phyloP scores from a whole-genome alignment of 177 flowering plant genomes.

The Tripterygium wilfordii region DNA sequence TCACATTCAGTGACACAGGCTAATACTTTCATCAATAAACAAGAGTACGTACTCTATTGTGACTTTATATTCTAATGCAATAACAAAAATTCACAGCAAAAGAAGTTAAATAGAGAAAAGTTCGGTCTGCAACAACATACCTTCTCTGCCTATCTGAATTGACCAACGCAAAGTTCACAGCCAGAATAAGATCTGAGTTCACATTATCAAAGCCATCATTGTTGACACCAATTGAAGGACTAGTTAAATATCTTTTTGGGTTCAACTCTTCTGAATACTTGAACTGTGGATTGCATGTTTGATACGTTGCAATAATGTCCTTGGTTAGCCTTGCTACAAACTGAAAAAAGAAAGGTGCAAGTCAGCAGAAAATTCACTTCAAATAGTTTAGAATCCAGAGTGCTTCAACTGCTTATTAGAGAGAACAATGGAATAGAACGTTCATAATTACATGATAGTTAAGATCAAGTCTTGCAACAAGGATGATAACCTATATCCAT shows the following conservation, averaged over 20 bases:
- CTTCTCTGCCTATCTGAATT: conserved; percentile 54
- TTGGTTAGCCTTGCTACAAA: conserved; percentile 71
- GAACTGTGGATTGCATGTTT: conserved; percentile 80
- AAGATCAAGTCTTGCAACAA: too few relatives aligned
- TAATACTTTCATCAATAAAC: too few relatives aligned
- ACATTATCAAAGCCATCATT: conserved; percentile 95
- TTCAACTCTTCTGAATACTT: conserved; percentile 72
- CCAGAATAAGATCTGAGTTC: conserved; percentile 84
- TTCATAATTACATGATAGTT: too few relatives aligned
- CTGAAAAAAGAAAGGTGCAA: conserved; percentile 43
- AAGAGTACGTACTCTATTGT: too few relatives aligned
- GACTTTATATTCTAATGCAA: too few relatives aligned
- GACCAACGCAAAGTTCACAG: conserved; percentile 59
- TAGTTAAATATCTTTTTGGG: conserved; percentile 66
- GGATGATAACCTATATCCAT: too few relatives aligned
- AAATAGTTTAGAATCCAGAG: neutral
- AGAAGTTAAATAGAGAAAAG: neutral
- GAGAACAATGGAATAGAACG: too few relatives aligned
- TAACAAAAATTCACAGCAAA: too few relatives aligned
- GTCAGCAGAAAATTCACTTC: conserved; percentile 9
- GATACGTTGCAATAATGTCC: conserved; percentile 85
- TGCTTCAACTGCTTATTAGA: too few relatives aligned
- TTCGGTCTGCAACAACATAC: conserved; percentile 26
- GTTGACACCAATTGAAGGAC: conserved; percentile 76
- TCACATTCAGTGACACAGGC: too few relatives aligned